Evolutionary conservation across 1,139 yeast genomes (phyloP).

Genomic region (Saccharomyces hybrid): DNA sequence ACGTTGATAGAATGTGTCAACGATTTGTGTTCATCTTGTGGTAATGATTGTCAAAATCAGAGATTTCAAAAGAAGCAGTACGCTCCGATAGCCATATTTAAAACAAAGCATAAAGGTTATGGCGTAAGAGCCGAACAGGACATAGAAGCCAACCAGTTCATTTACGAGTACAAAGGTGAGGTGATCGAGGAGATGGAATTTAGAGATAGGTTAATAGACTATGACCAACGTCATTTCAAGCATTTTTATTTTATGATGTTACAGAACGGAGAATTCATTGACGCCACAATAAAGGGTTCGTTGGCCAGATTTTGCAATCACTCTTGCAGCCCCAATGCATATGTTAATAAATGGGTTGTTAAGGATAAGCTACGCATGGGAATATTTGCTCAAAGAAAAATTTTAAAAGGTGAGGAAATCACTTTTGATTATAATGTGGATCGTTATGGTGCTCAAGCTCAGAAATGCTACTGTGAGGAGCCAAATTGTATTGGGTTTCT

Average conservation of each 20-base stretch:
- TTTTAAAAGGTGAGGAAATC: slow-evolving; percentile 77
- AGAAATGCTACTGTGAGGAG: slow-evolving; percentile 92
- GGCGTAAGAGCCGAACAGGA: slow-evolving; percentile 68
- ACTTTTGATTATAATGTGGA: slow-evolving; percentile 96
- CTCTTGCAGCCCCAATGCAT: slow-evolving; percentile 90
- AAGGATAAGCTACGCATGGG: slow-evolving; percentile 90
- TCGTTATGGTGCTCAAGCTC: slow-evolving; percentile 90
- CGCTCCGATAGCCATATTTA: slow-evolving; percentile 66
- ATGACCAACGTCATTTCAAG: slow-evolving; percentile 61
- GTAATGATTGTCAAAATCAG: slow-evolving; percentile 74
- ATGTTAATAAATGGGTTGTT: slow-evolving; percentile 95
- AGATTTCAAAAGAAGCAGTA: slow-evolving; percentile 72
- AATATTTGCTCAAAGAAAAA: slow-evolving; percentile 73
- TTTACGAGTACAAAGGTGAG: slow-evolving; percentile 91
- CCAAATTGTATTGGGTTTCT: slow-evolving; percentile 83
- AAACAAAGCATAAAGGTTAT: slow-evolving; percentile 78
- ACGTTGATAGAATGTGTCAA: slow-evolving; percentile 88
- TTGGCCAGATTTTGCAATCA: slow-evolving; percentile 90
- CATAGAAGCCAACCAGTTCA: slow-evolving; percentile 57
- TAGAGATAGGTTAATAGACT: slow-evolving; percentile 62
- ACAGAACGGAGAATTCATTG: slow-evolving; percentile 85
- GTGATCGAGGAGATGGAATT: slow-evolving; percentile 74
- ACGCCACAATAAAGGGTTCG: slow-evolving; percentile 84
- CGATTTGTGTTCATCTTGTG: slow-evolving; percentile 60
- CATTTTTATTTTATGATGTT: slow-evolving; percentile 98